Base-by-base conservation (phyloP, 2,329 filamentous ascomycete genomes). In the Pestalotiopsis sp. region DNA sequence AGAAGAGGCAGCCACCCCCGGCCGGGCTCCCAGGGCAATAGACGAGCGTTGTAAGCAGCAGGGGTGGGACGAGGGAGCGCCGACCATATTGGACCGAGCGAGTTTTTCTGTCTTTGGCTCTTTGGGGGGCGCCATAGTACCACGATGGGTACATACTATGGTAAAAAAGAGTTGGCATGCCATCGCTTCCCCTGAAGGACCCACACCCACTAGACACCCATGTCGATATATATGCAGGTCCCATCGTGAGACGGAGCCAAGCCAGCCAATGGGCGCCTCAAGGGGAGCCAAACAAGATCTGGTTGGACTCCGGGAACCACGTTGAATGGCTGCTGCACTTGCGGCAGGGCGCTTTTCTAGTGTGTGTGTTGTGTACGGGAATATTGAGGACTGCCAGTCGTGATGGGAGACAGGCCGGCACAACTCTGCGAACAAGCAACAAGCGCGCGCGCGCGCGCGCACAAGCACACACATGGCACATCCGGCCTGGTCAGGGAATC, bases 191-290 rank as follows among this genome's bases (percentile, higher is more conserved):
- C 75, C 74, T 74, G 71, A 73, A 35, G 60, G 58, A 61, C 58
- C 60, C 60, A 44, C 72, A 67, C 70, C 72, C 52, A 57, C 14
- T 60, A 66, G 52, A 61, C 67, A 68, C 73, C 73, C 70, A 71
- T 71, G 68, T 69, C 56, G 67, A 65, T 44, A 66, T 71, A 73
- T 68, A 76, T 71, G 76, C 75, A 77, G 76, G 76, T 76, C 77
- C 64, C 71, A 73, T 75, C 68, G 75, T 77, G 75, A 76, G 75
- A 77, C 76, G 68, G 61, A 39, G 61, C 66, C 44, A 62, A 59
- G 48, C 24, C 30, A 48, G 62, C 75, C 75, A 76, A 76, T 73
- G 61, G 44, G 67, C 62, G 67, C 38, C 38, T 58, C 11, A 35
- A 65, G 59, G 48, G n/a, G 11, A 17, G 13, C 24, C 35, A 68